Evolutionary conservation across 352 stramenopile species (phyloP), one percentile per base, ranked within the genome.

Genomic region (Phytophthora sp.): DNA sequence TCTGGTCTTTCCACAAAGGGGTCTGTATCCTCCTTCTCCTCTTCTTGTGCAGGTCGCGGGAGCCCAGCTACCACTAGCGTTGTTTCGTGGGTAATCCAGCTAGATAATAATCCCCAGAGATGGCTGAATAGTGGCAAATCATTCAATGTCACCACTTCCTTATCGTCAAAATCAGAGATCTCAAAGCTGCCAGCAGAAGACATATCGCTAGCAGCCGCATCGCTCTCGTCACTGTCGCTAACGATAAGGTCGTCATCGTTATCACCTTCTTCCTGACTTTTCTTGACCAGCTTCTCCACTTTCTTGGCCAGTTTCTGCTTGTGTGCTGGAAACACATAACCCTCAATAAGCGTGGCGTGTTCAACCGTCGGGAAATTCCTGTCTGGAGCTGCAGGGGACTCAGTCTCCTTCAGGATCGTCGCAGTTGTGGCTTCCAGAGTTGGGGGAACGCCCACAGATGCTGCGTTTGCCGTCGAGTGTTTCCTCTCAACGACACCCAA

Each of bases 241-340:
- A 92, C 80, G 6, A 90, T 66, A 51, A 92, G 62, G 26, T 90
- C 76, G 26, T 69, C 74, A 33, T 65, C 66, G 13, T 69, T 50
- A 20, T 65, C 49, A 13, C 23, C 47, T 23, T 73, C 46, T 33
- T 71, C 70, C 38, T 82, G 67, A 8, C 80, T 73, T 16, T 80
- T 78, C 38, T 73, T 77, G 24, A 87, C 65, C 47, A 86, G 29
- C 3, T 74, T 74, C 42, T 91, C 82, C 26, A 95, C 76, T 55
- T 89, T 90, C 42, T 90, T 92, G 5, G 85, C 87, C 20, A 91
- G 39, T 56, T 79, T 80, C 23, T 82, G 57, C 63, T 95, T 95
- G 73, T 95, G 88, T 38, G 79, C 74, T 27, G 88, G 88, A 50
- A 95, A 95, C 44, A 94, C 74, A 54, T 92, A 94, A 39, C 88